Base-by-base conservation (phyloP, 2,329 filamentous ascomycete species). In the Rasamsonia emersonii region DNA sequence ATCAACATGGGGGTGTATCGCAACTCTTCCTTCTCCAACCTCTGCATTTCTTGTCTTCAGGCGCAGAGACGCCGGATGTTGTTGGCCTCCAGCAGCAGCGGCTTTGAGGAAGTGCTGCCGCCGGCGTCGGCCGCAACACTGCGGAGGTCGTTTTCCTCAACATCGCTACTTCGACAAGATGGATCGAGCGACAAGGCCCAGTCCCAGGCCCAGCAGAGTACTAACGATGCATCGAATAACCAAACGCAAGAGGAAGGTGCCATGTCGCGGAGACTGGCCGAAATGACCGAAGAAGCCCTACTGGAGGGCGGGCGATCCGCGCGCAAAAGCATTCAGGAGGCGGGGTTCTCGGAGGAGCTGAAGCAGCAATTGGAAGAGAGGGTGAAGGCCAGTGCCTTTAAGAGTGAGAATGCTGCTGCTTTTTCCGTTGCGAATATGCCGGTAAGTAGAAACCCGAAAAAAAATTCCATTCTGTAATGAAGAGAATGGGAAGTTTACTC, bases 341-440 rank as follows among this genome's bases (percentile, higher is more conserved):
- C 71, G 17, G 73, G 73, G 28, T 79, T 80, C 55, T 75, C 70
- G 37, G 71, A 76, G 30, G 73, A 77, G 4, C 52, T 79, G 41
- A 75, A 72, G 52, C 58, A 56, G 33, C 56, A 70, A 45, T 56
- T 79, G 8, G 71, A 77, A 53, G 71, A 75, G 42, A 67, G 71
- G 36, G 70, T 79, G 34, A 68, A 70, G 2, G 64, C 62, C 30
- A 65, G 70, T n/a, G 62, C 62, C 18, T 76, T 78, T 44, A 62
- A 59, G 24, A 69, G 57, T 36, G 63, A 75, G 13, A 54, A 75
- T 56, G 61, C 69, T 24, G 58, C 55, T 37, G 70, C 71, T 3
- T 68, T 76, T 35, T 68, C 72, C 2, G 59, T 74, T 44, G 62
- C 60, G 4, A 57, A 67, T 20, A 56, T 77, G 51, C 71, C 73